Base-by-base conservation (phyloP, 1,284 basidiomycete genomes). In the Exobasidium rhododendri region DNA sequence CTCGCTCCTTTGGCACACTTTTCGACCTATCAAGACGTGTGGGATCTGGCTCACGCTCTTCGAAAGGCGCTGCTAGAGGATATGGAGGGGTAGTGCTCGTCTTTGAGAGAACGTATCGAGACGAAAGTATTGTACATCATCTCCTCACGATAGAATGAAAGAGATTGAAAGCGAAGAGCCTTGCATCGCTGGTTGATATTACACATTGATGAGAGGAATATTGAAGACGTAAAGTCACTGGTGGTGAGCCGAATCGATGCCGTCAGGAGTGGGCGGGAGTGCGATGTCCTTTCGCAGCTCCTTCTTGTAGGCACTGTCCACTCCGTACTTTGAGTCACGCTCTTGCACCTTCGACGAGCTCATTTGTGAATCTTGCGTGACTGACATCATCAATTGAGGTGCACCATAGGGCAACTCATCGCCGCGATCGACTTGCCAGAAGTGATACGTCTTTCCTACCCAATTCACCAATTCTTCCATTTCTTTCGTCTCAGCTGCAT, bases 1-100 rank as follows among this genome's bases (percentile, higher is more conserved):
- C 32, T 78, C 14, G 76, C 75, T n/a, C 76, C 76, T 7, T 50
- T 77, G 40, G 73, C 76, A 14, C 75, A 75, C 56, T 78, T 66
- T 57, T 66, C 63, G 28, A 70, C 69, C 4, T 78, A 65, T 44
- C 53, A 43, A 14, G 76, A 78, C 50, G 73, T 76, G n/a, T 75
- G 67, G 67, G 54, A 65, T 44, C 69, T 71, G 2, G 75, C 72
- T 2, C 61, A 71, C 40, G 73, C 59, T n/a, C 49, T 78, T 2
- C 58, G 64, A 46, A 47, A 64, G 63, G 40, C 57, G 14, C 26
- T 58, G 1, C 3, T 26, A 24, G 26, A 3, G 22, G 51, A 58
- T n/a, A 13, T 58, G 32, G 10, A 40, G 17, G 7, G 17, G 35
- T 40, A 10, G 10, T 40, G 17, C 35, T 40, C 35, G 7, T 17